These are phyloP conservation scores for Salix brachista DNA, from an alignment of 345 rosid species.

Conservation along the genomic window DNA sequence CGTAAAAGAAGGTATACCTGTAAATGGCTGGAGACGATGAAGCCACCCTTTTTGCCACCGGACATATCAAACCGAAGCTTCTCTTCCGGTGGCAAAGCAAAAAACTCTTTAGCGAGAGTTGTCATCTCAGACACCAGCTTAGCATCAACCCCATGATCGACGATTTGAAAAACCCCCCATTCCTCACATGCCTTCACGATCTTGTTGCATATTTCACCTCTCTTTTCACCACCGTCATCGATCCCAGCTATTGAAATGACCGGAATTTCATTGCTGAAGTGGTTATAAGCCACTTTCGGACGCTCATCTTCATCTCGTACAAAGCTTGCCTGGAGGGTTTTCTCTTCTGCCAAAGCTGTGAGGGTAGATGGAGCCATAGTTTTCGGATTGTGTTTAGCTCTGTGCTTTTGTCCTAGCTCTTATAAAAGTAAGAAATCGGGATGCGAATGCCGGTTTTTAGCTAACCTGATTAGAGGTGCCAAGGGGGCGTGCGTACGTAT, in stretches of 20 bases:
- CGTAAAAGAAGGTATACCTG: constrained; percentile 39
- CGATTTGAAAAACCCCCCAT: constrained; percentile 89
- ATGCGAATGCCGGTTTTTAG: too few relatives aligned
- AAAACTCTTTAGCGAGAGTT: constrained; percentile 69
- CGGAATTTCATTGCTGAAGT: constrained; percentile 74
- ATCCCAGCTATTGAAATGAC: constrained; percentile 75
- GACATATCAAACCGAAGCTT: constrained; percentile 88
- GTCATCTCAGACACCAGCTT: constrained; percentile 59
- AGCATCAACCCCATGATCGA: constrained; percentile 79
- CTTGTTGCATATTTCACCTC: constrained; percentile 60
- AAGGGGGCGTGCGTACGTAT: too few relatives aligned
- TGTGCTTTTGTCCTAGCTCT: too few relatives aligned
- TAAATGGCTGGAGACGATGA: constrained; percentile 94
- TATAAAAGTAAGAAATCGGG: too few relatives aligned
- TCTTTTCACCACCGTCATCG: constrained; percentile 48
- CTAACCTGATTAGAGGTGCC: too few relatives aligned
- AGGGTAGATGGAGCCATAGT: constrained; percentile 66
- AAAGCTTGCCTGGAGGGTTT: constrained; percentile 54
- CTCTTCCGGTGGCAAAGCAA: constrained; percentile 70
- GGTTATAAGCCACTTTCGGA: constrained; percentile 77
- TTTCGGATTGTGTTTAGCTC: neutral
- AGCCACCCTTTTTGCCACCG: constrained; percentile 95
- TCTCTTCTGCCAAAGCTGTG: constrained; percentile 58
- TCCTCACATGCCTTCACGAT: constrained; percentile 91
- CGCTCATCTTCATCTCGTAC: constrained; percentile 91